A percentile compares a stretch with the other conserved stretches of the same genome.
Evolutionary conservation across 441 rosid genomes (phyloP).

Genomic region (Melastoma candidum): DNA sequence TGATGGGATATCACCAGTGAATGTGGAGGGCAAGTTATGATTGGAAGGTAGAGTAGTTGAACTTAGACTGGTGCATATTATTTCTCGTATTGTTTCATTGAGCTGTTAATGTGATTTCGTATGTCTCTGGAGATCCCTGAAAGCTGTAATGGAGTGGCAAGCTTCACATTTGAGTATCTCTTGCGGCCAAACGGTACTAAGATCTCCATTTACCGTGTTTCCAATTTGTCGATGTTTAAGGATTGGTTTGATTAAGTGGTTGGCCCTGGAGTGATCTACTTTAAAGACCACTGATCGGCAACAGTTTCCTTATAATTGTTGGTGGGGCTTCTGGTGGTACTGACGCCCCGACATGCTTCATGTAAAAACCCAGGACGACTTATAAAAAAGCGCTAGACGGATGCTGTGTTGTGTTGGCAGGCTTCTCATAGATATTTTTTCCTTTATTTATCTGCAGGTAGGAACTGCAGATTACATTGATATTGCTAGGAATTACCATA

Average conservation of each 20-base stretch:
- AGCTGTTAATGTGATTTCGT: constrained; percentile 13
- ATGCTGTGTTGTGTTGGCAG: background rate
- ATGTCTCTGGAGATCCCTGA: constrained; percentile 67
- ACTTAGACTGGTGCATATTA: background rate
- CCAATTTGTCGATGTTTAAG: background rate
- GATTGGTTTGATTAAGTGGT: too few species aligned
- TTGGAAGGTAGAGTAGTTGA: constrained; percentile 58
- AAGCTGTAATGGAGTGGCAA: constrained; percentile 79
- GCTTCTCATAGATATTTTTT: constrained; percentile 1
- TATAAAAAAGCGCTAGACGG: background rate
- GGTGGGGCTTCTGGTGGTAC: too few species aligned
- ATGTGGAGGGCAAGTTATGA: constrained; percentile 63
- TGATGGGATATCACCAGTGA: constrained; percentile 58
- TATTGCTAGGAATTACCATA: constrained; percentile 66
- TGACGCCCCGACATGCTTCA: too few species aligned
- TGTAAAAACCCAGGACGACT: too few species aligned
- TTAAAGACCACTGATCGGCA: too few species aligned
- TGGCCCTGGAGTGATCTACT: too few species aligned
- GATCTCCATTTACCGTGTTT: constrained; percentile 12
- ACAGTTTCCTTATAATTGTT: too few species aligned
- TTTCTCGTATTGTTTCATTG: constrained; percentile 2
- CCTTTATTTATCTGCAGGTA: constrained; percentile 26
- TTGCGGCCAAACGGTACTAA: constrained; percentile 62
- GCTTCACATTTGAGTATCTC: constrained; percentile 69
- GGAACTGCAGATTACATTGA: constrained; percentile 98